phyloP scores from a whole-genome alignment of 2,329 filamentous ascomycete genomes.

The Beauveria caledonica region DNA sequence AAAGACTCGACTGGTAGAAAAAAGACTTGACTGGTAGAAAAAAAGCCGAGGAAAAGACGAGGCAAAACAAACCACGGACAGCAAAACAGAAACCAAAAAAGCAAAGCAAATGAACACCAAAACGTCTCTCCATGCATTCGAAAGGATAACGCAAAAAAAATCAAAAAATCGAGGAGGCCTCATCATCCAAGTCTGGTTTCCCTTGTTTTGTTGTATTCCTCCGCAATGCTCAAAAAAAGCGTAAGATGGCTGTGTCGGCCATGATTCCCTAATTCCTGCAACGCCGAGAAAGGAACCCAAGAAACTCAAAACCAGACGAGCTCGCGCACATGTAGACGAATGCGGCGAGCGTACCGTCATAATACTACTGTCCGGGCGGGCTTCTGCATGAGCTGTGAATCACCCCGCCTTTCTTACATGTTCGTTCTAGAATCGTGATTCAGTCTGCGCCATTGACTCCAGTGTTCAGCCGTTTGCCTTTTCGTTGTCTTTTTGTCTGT shows the following conservation, averaged over 20 bases:
- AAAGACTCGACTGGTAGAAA: not conserved
- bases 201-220: not conserved
- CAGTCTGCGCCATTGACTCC: not conserved
- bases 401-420: not conserved
- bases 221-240: not conserved
- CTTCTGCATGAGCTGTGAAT: too few species aligned
- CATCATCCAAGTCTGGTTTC: not conserved
- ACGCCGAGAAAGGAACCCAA: not conserved
- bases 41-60: not conserved
- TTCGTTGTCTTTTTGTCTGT: not conserved
- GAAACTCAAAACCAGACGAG: not conserved
- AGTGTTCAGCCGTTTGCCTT: not conserved
- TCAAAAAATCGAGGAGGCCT: not conserved
- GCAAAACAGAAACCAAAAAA: not conserved
- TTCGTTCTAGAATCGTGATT: not conserved
- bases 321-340: not conserved
- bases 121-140: not conserved
- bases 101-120: conserved; percentile 1
- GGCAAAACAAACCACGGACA: not conserved
- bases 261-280: not conserved
- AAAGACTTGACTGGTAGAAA: not conserved
- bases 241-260: not conserved
- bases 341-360: too few species aligned
- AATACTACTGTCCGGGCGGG: too few species aligned
- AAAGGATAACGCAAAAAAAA: not conserved